Conservation (phyloP, 495 filamentous ascomycete genomes). For the Talaromyces thailandensis region DNA sequence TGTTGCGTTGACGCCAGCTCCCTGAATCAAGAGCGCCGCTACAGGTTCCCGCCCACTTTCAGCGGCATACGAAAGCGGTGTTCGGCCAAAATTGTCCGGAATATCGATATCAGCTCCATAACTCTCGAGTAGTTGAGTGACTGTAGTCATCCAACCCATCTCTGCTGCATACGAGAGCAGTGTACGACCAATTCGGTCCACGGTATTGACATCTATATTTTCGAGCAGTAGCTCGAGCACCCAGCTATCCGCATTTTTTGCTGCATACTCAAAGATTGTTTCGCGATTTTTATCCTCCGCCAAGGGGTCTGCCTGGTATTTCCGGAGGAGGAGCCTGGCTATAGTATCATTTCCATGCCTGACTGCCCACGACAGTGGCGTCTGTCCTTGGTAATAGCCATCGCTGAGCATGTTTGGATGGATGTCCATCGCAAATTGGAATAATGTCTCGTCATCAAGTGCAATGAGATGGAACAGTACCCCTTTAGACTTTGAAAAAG, state of each 20-base stretch:
- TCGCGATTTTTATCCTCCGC: not conserved
- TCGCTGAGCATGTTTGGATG: not conserved
- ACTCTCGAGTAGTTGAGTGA: constrained; percentile 10
- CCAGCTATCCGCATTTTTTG: constrained; percentile 12
- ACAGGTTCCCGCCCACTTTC: constrained; percentile 12
- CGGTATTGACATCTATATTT: constrained; percentile 3
- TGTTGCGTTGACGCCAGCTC: not conserved
- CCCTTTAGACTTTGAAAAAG: not conserved
- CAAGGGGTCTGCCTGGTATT: not conserved
- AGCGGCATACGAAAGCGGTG: constrained; percentile 17
- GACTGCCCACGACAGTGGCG: constrained; percentile 16
- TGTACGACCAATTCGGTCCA: constrained; percentile 6
- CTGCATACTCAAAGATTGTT: constrained; percentile 5
- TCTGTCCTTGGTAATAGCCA: not conserved
- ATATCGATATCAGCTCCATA: constrained; percentile 5
- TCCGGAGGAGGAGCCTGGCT: constrained; percentile 12
- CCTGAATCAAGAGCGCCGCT: constrained; percentile 13
- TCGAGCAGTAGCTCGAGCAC: constrained; percentile 13
- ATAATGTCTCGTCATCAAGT: not conserved
- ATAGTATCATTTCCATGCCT: constrained; percentile 12
- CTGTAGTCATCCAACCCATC: constrained; percentile 12
- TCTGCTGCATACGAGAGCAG: constrained; percentile 16
- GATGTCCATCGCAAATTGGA: not conserved
- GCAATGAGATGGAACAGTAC: not conserved
- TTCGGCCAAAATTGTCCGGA: constrained; percentile 5